These are phyloP conservation scores for Peribolospora kevripleyi DNA, from an alignment of 768 basidiomycete species.

Conservation along the genomic window DNA sequence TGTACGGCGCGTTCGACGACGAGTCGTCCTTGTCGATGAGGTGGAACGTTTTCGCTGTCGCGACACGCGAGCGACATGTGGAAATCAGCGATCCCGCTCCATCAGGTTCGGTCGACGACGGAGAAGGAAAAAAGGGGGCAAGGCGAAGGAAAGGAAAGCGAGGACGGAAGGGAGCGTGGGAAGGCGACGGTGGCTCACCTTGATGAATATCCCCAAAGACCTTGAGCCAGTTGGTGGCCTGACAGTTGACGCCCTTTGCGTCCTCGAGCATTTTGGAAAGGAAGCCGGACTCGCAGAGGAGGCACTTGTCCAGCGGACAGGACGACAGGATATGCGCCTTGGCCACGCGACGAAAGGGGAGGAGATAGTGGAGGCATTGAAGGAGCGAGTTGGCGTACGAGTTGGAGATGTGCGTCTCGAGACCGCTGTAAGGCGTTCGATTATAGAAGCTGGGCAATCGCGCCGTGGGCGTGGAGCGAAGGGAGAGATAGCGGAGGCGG, in stretches of 20 bases:
- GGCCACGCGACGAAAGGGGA: conserved; percentile 53
- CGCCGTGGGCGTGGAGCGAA: not conserved
- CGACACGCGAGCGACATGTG: not conserved
- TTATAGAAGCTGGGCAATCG: conserved; percentile 54
- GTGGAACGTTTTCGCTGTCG: conserved; percentile 43
- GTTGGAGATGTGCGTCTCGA: conserved; percentile 90
- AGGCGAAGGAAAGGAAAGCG: not conserved
- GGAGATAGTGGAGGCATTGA: conserved; percentile 67
- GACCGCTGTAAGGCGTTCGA: conserved; percentile 61
- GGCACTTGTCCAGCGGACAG: conserved; percentile 72
- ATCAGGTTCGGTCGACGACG: not conserved
- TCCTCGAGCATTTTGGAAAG: conserved; percentile 88
- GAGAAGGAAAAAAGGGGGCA: not conserved
- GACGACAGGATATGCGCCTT: conserved; percentile 77
- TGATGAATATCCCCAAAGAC: conserved; percentile 72
- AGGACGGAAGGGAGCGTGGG: not conserved
- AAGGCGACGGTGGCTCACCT: conserved; percentile 25
- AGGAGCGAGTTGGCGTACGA: conserved; percentile 83
- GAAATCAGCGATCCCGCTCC: not conserved
- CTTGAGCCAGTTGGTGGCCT: conserved; percentile 89
- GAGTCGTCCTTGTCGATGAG: conserved; percentile 57
- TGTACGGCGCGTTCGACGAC: conserved; percentile 40
- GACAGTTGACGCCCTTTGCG: conserved; percentile 77
- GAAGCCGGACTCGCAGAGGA: conserved; percentile 86
- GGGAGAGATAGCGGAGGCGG: not conserved